Conservation (phyloP, 2,329 filamentous ascomycete genomes). For the Torrubiella hemipterigena region DNA sequence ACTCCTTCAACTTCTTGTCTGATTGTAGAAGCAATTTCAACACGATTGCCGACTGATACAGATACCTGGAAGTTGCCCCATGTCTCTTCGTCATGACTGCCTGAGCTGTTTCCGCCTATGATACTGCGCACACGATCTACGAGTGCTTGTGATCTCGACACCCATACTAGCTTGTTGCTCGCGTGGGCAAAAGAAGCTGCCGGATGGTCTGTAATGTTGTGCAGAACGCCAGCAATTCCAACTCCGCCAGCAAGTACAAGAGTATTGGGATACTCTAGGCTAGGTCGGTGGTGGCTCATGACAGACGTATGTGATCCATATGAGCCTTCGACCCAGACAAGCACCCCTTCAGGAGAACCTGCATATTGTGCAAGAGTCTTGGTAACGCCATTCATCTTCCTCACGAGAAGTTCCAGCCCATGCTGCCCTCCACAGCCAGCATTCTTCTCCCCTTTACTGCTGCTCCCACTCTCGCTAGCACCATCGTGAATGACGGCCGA, state of each 20-base stretch:
- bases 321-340: conserved; percentile 12
- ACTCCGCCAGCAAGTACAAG: conserved; percentile 18
- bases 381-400: conserved; percentile 8
- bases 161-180: conserved; percentile 12
- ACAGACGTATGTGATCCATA: conserved; percentile 9
- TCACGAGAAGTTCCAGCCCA: conserved; percentile 7
- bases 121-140: conserved; percentile 9
- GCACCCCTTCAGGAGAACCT: conserved; percentile 5
- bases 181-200: conserved; percentile 6
- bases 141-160: too few species aligned
- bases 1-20: conserved; percentile 7
- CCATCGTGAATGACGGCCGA: too few species aligned
- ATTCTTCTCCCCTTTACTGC: too few species aligned
- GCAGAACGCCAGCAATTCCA: conserved; percentile 17
- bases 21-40: conserved; percentile 8
- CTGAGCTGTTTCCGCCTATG: conserved; percentile 7
- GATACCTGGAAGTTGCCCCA: conserved; percentile 11
- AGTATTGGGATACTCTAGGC: conserved; percentile 11
- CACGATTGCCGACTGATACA: conserved; percentile 10
- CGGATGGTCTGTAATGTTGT: conserved; percentile 10
- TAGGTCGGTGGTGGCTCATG: conserved; percentile 7
- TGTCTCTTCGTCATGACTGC: conserved; percentile 3
- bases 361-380: conserved; percentile 4
- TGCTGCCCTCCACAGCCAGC: conserved; percentile 9
- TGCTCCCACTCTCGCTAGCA: too few species aligned